Percentiles rank a stretch among this genome's conserved stretches.
Evolutionary conservation across 2,329 filamentous ascomycete species (phyloP).

Genomic region (Colletotrichum australisinense): DNA sequence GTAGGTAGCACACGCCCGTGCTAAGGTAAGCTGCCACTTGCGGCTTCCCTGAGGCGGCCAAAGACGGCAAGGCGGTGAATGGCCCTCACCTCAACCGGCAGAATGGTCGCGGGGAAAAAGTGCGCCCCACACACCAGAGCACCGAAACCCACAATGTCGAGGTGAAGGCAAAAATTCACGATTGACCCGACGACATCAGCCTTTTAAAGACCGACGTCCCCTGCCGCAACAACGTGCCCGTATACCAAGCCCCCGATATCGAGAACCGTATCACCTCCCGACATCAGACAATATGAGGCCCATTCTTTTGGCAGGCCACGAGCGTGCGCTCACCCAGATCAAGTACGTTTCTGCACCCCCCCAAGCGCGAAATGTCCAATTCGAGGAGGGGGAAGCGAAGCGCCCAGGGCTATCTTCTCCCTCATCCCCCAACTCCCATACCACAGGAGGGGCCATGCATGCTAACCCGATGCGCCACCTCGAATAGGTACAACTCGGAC

Average conservation of each 20-base stretch:
- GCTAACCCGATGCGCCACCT: conserved; percentile 20
- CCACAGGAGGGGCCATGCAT: conserved; percentile 6
- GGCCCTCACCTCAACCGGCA: conserved; percentile 23
- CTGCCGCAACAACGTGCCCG: conserved; percentile 35
- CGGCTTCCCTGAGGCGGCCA: conserved; percentile 21
- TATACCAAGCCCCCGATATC: conserved; percentile 30
- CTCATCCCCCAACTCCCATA: background rate
- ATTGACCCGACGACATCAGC: conserved; percentile 33
- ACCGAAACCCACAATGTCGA: conserved; percentile 37
- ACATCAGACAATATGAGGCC: conserved; percentile 82
- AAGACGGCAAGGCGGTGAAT: conserved; percentile 22
- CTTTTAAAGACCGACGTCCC: conserved; percentile 36
- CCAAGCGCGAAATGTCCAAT: background rate
- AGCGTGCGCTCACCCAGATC: conserved; percentile 95
- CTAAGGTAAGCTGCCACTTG: background rate
- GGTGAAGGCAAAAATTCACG: conserved; percentile 38
- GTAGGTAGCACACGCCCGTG: background rate
- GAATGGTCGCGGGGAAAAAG: conserved; percentile 35
- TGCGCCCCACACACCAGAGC: conserved; percentile 34
- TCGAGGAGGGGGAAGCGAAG: conserved; percentile 20
- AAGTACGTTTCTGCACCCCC: conserved; percentile 64
- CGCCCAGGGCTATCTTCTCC: conserved; percentile 5
- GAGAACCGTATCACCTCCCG: conserved; percentile 33
- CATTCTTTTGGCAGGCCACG: conserved; percentile 95
- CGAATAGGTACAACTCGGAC: conserved; percentile 84